Conservation (phyloP, 176 grass and related monocot species). For the Oryza australiensis region DNA sequence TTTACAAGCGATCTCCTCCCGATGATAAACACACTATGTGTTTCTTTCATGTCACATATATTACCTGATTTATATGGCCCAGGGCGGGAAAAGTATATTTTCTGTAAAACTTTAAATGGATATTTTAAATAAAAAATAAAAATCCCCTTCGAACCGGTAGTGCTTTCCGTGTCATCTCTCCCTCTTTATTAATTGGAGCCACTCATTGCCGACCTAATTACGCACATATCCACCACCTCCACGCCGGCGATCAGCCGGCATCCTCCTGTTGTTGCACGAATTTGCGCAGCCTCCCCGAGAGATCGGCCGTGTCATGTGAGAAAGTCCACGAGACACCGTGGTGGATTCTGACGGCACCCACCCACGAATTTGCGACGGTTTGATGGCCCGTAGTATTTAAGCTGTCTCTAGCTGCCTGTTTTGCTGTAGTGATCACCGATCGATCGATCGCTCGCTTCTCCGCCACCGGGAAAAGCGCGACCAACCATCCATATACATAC, state of each 20-base stretch:
- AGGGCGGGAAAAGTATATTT: too few species aligned
- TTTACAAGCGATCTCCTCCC: too few species aligned
- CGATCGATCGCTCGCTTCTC: not conserved
- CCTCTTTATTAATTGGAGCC: not conserved
- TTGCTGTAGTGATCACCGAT: too few species aligned
- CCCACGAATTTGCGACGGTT: too few species aligned
- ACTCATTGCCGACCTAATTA: not conserved
- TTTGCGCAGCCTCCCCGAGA: not conserved
- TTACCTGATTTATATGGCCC: too few species aligned
- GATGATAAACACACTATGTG: too few species aligned
- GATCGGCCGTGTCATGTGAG: not conserved
- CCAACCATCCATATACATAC: not conserved
- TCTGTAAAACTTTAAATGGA: too few species aligned
- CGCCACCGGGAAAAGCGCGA: constrained; percentile 9
- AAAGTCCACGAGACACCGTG: not conserved
- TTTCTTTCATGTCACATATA: too few species aligned
- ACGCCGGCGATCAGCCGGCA: not conserved
- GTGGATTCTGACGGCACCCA: not conserved
- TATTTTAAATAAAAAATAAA: too few species aligned
- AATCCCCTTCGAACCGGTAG: too few species aligned
- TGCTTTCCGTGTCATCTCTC: not conserved
- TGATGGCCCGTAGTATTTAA: too few species aligned
- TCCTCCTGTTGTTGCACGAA: not conserved
- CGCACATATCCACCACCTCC: not conserved
- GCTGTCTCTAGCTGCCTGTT: too few species aligned